Percentiles rank a stretch among this genome's conserved stretches.
phyloP scores from a whole-genome alignment of 2,329 filamentous ascomycete genomes.

The Fusarium falciforme region DNA sequence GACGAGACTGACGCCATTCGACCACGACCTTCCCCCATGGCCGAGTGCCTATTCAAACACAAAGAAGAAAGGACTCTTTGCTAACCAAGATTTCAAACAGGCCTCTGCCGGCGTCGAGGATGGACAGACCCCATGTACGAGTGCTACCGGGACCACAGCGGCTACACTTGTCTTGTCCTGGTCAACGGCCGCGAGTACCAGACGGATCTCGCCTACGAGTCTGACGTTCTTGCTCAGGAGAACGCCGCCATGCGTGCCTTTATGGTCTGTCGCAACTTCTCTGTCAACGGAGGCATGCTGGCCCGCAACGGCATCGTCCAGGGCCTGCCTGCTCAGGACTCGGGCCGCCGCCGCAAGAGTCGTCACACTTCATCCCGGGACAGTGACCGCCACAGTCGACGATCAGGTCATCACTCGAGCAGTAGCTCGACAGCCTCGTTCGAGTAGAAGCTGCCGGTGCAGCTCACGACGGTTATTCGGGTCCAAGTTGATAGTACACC shows the following conservation, averaged over 20 bases:
- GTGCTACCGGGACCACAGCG: constrained; percentile 77
- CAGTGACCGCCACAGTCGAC: constrained; percentile 58
- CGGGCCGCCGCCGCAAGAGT: constrained; percentile 62
- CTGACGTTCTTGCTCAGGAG: constrained; percentile 85
- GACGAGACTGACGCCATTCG: background rate
- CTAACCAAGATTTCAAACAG: constrained; percentile 63
- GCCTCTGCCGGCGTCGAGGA: constrained; percentile 92
- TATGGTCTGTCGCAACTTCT: constrained; percentile 98
- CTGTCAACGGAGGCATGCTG: constrained; percentile 93
- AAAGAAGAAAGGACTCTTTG: constrained; percentile 20
- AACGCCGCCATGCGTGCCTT: constrained; percentile 96
- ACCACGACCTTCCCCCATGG: background rate
- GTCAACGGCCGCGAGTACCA: constrained; percentile 98
- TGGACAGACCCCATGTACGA: constrained; percentile 94
- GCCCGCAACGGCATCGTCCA: constrained; percentile 76
- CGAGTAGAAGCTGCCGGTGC: constrained; percentile 54
- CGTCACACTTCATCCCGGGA: constrained; percentile 62
- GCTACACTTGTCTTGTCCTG: constrained; percentile 89
- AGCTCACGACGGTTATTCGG: constrained; percentile 6
- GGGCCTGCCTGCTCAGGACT: constrained; percentile 68
- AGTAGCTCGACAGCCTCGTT: constrained; percentile 72
- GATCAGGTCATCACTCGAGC: constrained; percentile 70
- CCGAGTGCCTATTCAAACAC: background rate
- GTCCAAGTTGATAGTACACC: constrained; percentile 14
- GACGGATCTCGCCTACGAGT: constrained; percentile 86